Evolutionary conservation across 108 stramenopile genomes (phyloP), one percentile per base, ranked within the genome.

Genomic region (Epithemia pelagica): DNA sequence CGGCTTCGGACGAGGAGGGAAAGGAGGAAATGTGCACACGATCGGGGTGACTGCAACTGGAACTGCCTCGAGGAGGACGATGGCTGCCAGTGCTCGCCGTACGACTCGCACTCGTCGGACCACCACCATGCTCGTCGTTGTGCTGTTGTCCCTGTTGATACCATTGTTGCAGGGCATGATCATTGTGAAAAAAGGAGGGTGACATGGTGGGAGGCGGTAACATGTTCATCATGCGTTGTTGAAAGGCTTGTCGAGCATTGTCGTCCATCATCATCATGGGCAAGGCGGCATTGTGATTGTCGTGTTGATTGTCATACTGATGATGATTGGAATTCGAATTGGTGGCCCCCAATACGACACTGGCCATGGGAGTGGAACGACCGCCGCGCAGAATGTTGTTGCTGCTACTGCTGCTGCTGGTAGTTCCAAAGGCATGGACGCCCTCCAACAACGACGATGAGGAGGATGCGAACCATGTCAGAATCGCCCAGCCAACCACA

Each of bases 251-350:
- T 10, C 37, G 37, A 15, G 5, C 10, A 15, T 46, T 15, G 22
- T 74, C 67, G 20, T 68, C 63, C 60, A 59, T 74, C 37, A 68
- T 68, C 33, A 58, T 62, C 1, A 55, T 62, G 58, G 56, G 52
- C 23, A 8, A 29, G 19, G 64, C 24, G 24, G 59, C 24, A 56
- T 74, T 21, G 67, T 67, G 15, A 64, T 68, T 54, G 62, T 46
- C 33, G 52, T 73, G 30, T 67, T 61, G 26, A 1, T 68, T 58
- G 58, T 68, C 7, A 68, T 74, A 67, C 27, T 54, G 29, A 66
- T 55, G 31, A 54, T 68, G 37, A 46, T 46, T n/a, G 37, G 37
- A 5, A 10, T 46, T 46, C 37, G 37, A 46, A 46, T 10, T 46
- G n/a, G n/a, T n/a, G n/a, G n/a, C n/a, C n/a, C n/a, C n/a, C n/a